phyloP scores from a whole-genome alignment of 192 early-diverging fungal species.

The Umbelopsis vinacea region DNA sequence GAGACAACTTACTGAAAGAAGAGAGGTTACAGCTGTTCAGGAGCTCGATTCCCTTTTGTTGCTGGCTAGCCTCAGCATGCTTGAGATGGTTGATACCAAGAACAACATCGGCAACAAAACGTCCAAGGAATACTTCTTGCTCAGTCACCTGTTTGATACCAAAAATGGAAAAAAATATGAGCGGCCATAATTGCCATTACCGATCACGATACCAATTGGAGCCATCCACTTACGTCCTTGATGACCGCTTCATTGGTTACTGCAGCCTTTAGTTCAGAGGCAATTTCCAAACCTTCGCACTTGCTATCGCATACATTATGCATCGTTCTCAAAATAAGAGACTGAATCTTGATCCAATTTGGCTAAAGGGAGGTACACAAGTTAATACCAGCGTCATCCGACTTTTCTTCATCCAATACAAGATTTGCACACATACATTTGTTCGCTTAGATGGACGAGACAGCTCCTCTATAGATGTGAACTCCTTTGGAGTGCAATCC shows the following conservation, averaged over 20 bases:
- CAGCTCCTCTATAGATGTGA: conserved; percentile 40
- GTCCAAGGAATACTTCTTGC: conserved; percentile 21
- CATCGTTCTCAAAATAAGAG: conserved; percentile 43
- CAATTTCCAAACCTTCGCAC: background rate
- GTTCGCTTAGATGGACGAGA: conserved; percentile 43
- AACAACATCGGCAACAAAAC: conserved; percentile 27
- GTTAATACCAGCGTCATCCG: background rate
- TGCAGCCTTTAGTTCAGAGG: conserved; percentile 20
- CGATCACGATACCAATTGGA: background rate
- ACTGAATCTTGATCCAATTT: conserved; percentile 41
- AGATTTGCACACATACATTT: conserved; percentile 29
- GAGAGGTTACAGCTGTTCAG: background rate
- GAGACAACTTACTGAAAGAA: conserved; percentile 14
- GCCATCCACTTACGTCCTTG: conserved; percentile 6
- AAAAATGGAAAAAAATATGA: background rate
- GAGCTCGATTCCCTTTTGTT: conserved; percentile 1
- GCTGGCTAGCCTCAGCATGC: background rate
- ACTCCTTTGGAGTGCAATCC: conserved; percentile 50
- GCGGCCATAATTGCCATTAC: background rate
- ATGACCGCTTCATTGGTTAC: conserved; percentile 8
- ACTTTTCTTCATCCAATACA: background rate
- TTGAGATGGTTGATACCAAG: conserved; percentile 13
- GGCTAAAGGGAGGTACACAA: conserved; percentile 23
- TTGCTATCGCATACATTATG: conserved; percentile 34
- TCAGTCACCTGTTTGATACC: background rate